These are phyloP conservation scores for Boletus pseudopeckii DNA, from an alignment of 768 basidiomycete genomes.

Conservation along the genomic window DNA sequence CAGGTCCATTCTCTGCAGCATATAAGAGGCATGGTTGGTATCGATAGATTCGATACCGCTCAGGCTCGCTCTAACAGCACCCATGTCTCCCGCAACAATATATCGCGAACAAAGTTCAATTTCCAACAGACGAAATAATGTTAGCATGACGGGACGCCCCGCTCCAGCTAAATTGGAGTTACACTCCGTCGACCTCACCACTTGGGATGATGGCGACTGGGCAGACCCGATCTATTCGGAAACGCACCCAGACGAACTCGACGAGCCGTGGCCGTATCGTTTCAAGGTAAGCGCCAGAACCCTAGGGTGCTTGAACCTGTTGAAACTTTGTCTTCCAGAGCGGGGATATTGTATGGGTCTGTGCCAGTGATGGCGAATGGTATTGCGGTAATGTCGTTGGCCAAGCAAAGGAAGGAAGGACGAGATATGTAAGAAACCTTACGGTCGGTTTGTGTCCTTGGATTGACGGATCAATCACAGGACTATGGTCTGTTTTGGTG, in stretches of 20 bases:
- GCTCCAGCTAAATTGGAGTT: conserved; percentile 6
- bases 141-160: background rate
- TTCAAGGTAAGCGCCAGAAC: conserved; percentile 37
- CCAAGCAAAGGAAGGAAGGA: conserved; percentile 41
- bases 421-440: conserved; percentile 40
- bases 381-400: conserved; percentile 46
- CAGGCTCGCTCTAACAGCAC: background rate
- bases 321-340: conserved; percentile 28
- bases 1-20: background rate
- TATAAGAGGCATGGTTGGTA: conserved; percentile 13
- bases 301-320: background rate
- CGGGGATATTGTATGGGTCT: conserved; percentile 52
- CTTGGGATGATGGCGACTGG: conserved; percentile 28
- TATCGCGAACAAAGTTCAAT: conserved; percentile 2
- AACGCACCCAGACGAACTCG: conserved; percentile 38
- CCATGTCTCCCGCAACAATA: conserved; percentile 3
- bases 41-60: background rate
- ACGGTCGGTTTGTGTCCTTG: background rate
- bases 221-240: conserved; percentile 16
- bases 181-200: conserved; percentile 22
- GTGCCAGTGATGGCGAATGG: conserved; percentile 50
- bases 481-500: conserved; percentile 52
- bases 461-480: conserved; percentile 27
- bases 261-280: conserved; percentile 50
- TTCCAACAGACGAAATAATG: background rate